Base-by-base conservation (phyloP, 768 basidiomycete species). In the Panellus pusillus region DNA sequence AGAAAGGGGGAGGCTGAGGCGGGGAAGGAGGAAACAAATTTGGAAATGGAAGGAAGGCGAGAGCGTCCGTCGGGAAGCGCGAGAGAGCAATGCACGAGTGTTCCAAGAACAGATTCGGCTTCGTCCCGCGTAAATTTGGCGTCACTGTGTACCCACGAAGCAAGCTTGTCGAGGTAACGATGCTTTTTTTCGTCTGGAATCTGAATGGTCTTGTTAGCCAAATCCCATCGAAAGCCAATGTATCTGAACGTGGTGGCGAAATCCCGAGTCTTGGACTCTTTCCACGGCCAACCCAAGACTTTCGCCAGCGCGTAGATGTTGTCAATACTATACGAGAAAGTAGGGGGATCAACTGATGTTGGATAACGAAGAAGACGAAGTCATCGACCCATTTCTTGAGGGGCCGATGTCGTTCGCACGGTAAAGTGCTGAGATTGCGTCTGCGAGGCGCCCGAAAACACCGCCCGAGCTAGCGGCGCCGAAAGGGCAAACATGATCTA, bases 301-400 rank as follows among this genome's bases (percentile, higher is more conserved):
- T 50, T 46, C 0, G 71, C 67, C 6, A 70, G 36, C 0, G 44
- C 11, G 48, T 61, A 69, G 8, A 72, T 66, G 13, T 62, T 49
- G 6, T 61, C 53, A 1, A 65, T 62, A 19, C 55, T 47, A 46
- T 66, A 69, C 0, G 46, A 17, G 57, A 37, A 67, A 37, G n/a
- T 8, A n/a, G n/a, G n/a, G 9, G 47, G 20, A 11, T 48, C 31
- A 15, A 7, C 31, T 9, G 41, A n/a, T 8, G 9, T 28, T 7
- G 59, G 65, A 38, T 57, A 65, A 1, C 62, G 53, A 72, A 66
- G 44, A 73, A 70, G 0, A 68, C 35, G 39, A 71, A 74, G 41
- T 74, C 67, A 36, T 75, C 70, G 0, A 71, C 72, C 73, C 73
- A 75, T 24, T 72, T 72, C 4, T 65, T 44, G 4, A 68, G 0